A percentile compares a stretch with the other conserved stretches of the same genome.
These are phyloP conservation scores for Cucurbitaria berberidis DNA, from an alignment of 2,329 filamentous ascomycete genomes.

Conservation along the genomic window DNA sequence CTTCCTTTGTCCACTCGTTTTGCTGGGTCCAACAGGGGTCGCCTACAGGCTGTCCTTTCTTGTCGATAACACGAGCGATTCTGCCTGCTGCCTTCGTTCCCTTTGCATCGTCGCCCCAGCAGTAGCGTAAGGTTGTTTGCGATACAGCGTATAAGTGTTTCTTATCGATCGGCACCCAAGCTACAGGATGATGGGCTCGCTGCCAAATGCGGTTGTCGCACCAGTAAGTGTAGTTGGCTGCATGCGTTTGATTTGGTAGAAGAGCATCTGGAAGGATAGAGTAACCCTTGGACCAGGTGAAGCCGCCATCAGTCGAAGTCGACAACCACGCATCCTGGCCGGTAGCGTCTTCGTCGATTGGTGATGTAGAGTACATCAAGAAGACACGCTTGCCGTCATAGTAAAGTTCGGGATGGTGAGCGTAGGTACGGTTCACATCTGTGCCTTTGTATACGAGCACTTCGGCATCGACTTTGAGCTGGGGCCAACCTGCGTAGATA, in stretches of 20 bases:
- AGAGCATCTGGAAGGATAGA: conserved; percentile 16
- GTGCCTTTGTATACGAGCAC: conserved; percentile 17
- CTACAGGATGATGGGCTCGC: conserved; percentile 17
- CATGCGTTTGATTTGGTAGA: conserved; percentile 10
- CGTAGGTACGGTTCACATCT: conserved; percentile 14
- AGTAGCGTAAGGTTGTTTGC: conserved; percentile 19
- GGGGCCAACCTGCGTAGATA: conserved; percentile 15
- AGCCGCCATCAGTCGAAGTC: conserved; percentile 17
- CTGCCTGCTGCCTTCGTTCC: conserved; percentile 19
- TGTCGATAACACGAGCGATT: conserved; percentile 15
- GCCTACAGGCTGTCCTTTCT: conserved; percentile 9
- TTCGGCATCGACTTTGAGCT: conserved; percentile 14
- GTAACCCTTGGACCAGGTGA: conserved; percentile 17
- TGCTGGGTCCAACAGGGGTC: conserved; percentile 19
- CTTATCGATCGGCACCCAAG: conserved; percentile 14
- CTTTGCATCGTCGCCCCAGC: conserved; percentile 17
- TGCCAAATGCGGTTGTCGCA: conserved; percentile 19
- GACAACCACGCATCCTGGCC: conserved; percentile 20
- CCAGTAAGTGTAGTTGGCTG: conserved; percentile 22
- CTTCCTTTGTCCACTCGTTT: conserved; percentile 17
- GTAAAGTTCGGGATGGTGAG: conserved; percentile 20
- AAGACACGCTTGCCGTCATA: conserved; percentile 12
- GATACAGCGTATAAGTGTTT: conserved; percentile 17
- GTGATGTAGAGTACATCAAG: conserved; percentile 17
- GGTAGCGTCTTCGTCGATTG: conserved; percentile 18